Percentiles rank a stretch among this genome's conserved stretches.
Evolutionary conservation across 2,329 filamentous ascomycete species (phyloP).

Genomic region (Fusarium sacchari): DNA sequence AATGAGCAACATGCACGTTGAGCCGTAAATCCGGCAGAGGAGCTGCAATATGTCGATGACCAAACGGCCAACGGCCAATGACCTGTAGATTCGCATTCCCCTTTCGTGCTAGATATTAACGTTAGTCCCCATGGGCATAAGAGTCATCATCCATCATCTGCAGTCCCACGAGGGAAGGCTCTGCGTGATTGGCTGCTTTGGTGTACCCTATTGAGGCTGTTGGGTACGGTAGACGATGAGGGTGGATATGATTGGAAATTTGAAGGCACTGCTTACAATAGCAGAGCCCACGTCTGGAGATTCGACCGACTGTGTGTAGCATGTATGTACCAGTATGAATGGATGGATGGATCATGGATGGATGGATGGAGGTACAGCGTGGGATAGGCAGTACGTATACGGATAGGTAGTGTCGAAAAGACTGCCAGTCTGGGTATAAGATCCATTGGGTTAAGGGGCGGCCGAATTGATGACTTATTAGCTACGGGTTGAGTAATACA

Average conservation of each 20-base stretch:
- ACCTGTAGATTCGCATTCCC: not conserved
- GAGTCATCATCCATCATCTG: slow-evolving; percentile 41
- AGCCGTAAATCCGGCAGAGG: slow-evolving; percentile 42
- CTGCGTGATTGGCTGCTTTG: slow-evolving; percentile 11
- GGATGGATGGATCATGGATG: too few species aligned
- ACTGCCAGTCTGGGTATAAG: slow-evolving; percentile 1
- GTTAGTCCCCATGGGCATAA: slow-evolving; percentile 22
- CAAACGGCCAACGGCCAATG: slow-evolving; percentile 23
- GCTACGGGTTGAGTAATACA: slow-evolving; percentile 15
- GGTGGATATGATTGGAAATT: slow-evolving; percentile 25
- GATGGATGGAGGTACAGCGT: not conserved
- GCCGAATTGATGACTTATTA: not conserved
- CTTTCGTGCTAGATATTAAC: slow-evolving; percentile 1
- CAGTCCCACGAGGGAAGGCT: not conserved
- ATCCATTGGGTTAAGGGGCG: slow-evolving; percentile 4
- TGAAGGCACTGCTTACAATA: slow-evolving; percentile 35
- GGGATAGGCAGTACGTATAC: too few species aligned
- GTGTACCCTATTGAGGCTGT: not conserved
- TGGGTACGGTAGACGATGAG: slow-evolving; percentile 22
- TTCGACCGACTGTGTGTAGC: not conserved
- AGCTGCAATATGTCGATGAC: slow-evolving; percentile 16
- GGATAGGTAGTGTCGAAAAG: slow-evolving; percentile 1
- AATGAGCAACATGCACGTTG: slow-evolving; percentile 9
- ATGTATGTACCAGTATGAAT: too few species aligned
- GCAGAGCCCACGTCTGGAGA: slow-evolving; percentile 1